Base-by-base conservation (phyloP, 2,329 filamentous ascomycete genomes). In the Cylindrodendrum hubeiense region DNA sequence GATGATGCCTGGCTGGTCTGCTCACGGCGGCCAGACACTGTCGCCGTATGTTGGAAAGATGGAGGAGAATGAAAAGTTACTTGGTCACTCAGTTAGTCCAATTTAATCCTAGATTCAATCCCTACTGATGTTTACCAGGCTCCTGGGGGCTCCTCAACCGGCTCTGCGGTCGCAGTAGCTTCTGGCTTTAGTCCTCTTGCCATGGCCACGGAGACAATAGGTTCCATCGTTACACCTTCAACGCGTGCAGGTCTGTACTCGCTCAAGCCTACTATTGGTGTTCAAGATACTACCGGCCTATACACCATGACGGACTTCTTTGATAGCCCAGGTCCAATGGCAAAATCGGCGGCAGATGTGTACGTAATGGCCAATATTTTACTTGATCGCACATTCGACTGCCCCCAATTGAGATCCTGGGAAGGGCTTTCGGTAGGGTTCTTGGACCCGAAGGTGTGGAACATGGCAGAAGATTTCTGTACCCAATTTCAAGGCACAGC, bases 171-270 rank as follows among this genome's bases (percentile, higher is more conserved):
- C 3, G 71, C 72, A 4, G 72, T 78, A 0, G 71, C 76, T 0
- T 75, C 76, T 4, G 77, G 78, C 0, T 76, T 75, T 26, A 63
- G 60, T 28, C 77, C 78, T 28, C 65, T 80, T 4, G 72, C 76
- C 9, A 72, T 79, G 26, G 77, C 71, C 8, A 76, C 76, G 19
- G 77, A 80, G 65, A 79, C 78, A 7, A 67, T 73, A 12, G 76
- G 77, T 5, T 79, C 74, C 1, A 70, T 77, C 19, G 63, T 76
- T 21, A 69, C 68, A 1, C 73, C 74, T 1, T 44, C 71, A 1
- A 64, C 57, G 0, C 56, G 74, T 2, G 63, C 71, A 3, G 73
- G 66, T 5, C 34, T 79, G 1, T 79, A 75, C 52, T 70, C 71
- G 3, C 43, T 79, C 28, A 79, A 76, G 44, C 70, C 72, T 1